Evolutionary conservation across 345 rosid species (phyloP).

Genomic region (Pelargonium nanum): DNA sequence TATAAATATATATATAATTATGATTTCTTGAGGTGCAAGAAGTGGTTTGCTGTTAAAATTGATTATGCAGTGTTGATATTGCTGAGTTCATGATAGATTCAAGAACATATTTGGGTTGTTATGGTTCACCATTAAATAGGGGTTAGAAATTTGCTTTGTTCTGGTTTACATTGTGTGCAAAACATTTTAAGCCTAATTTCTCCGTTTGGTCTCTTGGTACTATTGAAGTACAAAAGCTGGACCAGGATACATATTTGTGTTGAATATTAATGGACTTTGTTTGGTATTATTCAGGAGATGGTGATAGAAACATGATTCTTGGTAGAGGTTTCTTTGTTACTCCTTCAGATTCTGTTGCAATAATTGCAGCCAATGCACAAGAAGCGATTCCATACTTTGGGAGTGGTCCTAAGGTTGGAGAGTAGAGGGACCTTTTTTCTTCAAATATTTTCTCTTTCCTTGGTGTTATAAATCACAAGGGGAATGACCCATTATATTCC

Average conservation of each 20-base stretch:
- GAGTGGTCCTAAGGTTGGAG: constrained; percentile 62
- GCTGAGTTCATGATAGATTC: too few relatives aligned
- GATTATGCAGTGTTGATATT: too few relatives aligned
- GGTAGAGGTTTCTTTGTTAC: constrained; percentile 80
- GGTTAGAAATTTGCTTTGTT: too few relatives aligned
- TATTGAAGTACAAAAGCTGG: neutral
- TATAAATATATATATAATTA: too few relatives aligned
- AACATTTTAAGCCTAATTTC: neutral
- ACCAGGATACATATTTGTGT: neutral
- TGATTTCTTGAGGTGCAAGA: too few relatives aligned
- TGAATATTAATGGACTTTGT: neutral
- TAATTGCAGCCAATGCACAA: constrained; percentile 85
- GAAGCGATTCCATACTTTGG: constrained; percentile 76
- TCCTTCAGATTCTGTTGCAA: constrained; percentile 90
- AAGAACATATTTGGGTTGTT: too few relatives aligned
- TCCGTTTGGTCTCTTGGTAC: neutral
- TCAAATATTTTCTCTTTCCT: neutral
- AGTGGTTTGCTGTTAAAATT: too few relatives aligned
- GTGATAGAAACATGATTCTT: constrained; percentile 91
- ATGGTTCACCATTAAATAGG: too few relatives aligned
- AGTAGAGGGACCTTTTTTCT: constrained; percentile 7
- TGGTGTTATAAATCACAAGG: neutral
- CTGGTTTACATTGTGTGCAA: neutral
- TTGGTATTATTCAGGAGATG: constrained; percentile 57
- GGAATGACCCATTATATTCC: constrained; percentile 6